These are phyloP conservation scores for Comarum palustre DNA, from an alignment of 306 rosid species.

Conservation along the genomic window DNA sequence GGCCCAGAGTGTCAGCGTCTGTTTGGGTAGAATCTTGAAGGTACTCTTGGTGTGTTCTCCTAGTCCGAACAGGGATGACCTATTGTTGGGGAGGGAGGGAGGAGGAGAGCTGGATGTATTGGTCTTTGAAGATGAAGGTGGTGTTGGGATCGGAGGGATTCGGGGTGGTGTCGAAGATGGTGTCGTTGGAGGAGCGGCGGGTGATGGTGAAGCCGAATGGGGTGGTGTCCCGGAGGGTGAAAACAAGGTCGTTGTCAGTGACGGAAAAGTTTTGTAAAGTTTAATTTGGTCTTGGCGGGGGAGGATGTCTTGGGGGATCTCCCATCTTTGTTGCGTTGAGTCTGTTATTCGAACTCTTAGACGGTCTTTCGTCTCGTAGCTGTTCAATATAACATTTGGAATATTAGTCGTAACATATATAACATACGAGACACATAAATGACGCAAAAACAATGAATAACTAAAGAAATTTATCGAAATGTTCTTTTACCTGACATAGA, in stretches of 20 bases:
- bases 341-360: conserved; percentile 59
- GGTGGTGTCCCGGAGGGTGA: conserved; percentile 58
- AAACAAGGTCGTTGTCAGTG: conserved; percentile 44
- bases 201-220: conserved; percentile 67
- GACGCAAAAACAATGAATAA: too few species aligned
- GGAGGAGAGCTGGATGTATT: conserved; percentile 68
- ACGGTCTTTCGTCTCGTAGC: conserved; percentile 52
- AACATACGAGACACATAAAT: too few species aligned
- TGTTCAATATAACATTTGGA: conserved; percentile 13
- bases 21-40: conserved; percentile 47
- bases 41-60: conserved; percentile 73
- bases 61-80: conserved; percentile 59
- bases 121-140: conserved; percentile 61
- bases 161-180: conserved; percentile 52
- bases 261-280: not conserved
- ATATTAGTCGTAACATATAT: not conserved
- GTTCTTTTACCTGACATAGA: conserved; percentile 73
- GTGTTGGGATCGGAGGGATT: conserved; percentile 35
- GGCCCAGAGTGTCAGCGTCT: conserved; percentile 59
- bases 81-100: conserved; percentile 52
- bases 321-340: conserved; percentile 61
- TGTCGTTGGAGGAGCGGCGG: conserved; percentile 58
- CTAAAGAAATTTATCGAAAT: too few species aligned
- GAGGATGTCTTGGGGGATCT: conserved; percentile 51
- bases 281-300: conserved; percentile 34